Percentiles rank a stretch among this genome's conserved stretches.
phyloP scores from a whole-genome alignment of 352 stramenopile species.

The Phytopythium sindhum region DNA sequence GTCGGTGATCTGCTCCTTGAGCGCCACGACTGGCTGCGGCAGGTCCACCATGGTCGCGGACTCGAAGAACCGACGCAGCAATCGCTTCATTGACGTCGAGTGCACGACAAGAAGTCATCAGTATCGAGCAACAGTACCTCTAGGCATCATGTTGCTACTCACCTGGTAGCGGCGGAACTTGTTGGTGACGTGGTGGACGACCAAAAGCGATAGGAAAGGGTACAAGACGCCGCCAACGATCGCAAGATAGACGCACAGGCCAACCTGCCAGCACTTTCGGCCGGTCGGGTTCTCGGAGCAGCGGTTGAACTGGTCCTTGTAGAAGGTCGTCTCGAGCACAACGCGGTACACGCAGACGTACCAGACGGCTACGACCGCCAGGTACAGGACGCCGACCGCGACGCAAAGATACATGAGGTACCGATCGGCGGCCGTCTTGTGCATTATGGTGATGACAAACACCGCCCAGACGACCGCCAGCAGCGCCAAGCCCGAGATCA shows the following conservation, averaged over 20 bases:
- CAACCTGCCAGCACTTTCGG: constrained; percentile 75
- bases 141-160: neutral
- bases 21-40: constrained; percentile 27
- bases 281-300: constrained; percentile 52
- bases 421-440: constrained; percentile 59
- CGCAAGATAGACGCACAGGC: constrained; percentile 52
- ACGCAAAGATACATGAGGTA: constrained; percentile 76
- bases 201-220: constrained; percentile 52
- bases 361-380: constrained; percentile 50
- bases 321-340: constrained; percentile 70
- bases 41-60: constrained; percentile 47
- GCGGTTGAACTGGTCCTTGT: constrained; percentile 76
- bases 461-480: constrained; percentile 48
- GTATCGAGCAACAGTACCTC: neutral
- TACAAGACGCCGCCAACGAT: constrained; percentile 54
- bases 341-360: constrained; percentile 65
- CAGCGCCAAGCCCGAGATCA: constrained; percentile 44
- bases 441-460: constrained; percentile 43
- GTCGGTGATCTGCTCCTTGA: constrained; percentile 37
- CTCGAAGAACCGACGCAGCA: constrained; percentile 46
- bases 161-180: constrained; percentile 61
- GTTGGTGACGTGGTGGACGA: constrained; percentile 51
- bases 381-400: constrained; percentile 42
- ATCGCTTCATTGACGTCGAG: constrained; percentile 13
- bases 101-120: neutral